phyloP scores from a whole-genome alignment of 2,329 filamentous ascomycete genomes.

The Dactylellina parvicollis region DNA sequence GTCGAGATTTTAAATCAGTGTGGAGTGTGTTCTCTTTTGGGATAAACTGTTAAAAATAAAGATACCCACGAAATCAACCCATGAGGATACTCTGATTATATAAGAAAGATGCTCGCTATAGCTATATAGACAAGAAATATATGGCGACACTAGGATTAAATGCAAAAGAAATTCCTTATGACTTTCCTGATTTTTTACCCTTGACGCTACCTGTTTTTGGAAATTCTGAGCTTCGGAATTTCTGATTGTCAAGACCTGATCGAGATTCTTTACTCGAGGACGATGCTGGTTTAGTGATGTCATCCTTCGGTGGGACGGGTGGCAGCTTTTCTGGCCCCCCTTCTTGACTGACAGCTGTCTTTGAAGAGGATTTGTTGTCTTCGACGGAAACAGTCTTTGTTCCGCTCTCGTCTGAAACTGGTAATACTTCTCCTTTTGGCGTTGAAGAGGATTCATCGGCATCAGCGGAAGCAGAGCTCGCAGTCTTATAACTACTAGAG shows the following conservation, averaged over 20 bases:
- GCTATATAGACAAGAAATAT: no score
- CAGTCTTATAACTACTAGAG: no score
- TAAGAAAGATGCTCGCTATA: no score
- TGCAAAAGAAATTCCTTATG: not conserved
- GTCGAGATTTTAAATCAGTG: no score
- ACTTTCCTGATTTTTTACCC: not conserved
- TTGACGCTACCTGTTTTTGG: not conserved
- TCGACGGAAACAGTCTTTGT: not conserved
- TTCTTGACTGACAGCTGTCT: not conserved
- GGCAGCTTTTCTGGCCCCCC: not conserved
- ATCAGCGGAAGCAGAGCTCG: not conserved
- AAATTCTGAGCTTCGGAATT: not conserved
- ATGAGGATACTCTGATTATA: no score
- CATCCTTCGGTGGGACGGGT: not conserved
- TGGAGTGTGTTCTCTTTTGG: no score
- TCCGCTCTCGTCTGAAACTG: not conserved
- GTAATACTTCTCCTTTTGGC: not conserved
- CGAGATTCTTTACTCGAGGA: not conserved
- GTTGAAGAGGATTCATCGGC: not conserved
- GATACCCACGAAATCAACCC: no score
- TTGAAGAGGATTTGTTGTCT: not conserved
- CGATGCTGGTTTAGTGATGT: not conserved
- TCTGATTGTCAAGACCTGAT: not conserved
- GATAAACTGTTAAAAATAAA: no score
- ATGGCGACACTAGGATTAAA: no score